Conservation (phyloP, 352 stramenopile genomes). For the Phytophthora foliorum region DNA sequence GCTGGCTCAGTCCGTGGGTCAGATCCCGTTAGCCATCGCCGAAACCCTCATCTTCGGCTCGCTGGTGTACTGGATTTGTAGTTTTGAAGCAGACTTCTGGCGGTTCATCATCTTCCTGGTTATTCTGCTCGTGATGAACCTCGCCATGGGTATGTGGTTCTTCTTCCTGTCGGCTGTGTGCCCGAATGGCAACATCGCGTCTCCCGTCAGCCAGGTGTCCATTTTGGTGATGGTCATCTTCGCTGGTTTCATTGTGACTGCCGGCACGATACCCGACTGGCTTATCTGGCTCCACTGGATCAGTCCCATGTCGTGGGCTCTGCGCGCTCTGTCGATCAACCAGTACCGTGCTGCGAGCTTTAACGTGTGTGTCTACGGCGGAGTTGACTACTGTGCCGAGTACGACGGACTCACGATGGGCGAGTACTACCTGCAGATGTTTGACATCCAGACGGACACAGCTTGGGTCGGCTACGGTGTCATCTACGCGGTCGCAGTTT, state of each 20-base stretch:
- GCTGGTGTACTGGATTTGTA: slow-evolving; percentile 55
- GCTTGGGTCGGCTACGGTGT: slow-evolving; percentile 34
- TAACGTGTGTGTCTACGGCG: slow-evolving; percentile 41
- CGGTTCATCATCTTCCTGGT: slow-evolving; percentile 31
- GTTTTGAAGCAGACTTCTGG: slow-evolving; percentile 34
- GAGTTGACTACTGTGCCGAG: slow-evolving; percentile 32
- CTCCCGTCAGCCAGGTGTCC: slow-evolving; percentile 47
- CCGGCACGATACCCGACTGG: slow-evolving; percentile 40
- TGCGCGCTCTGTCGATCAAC: slow-evolving; percentile 33
- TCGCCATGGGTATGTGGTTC: slow-evolving; percentile 44
- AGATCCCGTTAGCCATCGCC: slow-evolving; percentile 37
- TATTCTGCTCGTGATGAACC: slow-evolving; percentile 39
- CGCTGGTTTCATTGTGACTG: slow-evolving; percentile 57
- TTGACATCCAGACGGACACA: slow-evolving; percentile 28
- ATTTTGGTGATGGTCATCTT: slow-evolving; percentile 62
- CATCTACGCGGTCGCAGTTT: slow-evolving; percentile 23
- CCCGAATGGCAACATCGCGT: slow-evolving; percentile 47
- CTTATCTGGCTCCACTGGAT: slow-evolving; percentile 43
- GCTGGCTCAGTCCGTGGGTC: slow-evolving; percentile 24
- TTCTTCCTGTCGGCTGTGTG: slow-evolving; percentile 35
- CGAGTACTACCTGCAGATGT: slow-evolving; percentile 43
- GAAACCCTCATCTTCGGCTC: slow-evolving; percentile 67
- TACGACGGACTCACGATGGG: slow-evolving; percentile 47
- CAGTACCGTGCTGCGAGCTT: slow-evolving; percentile 35
- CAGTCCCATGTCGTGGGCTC: slow-evolving; percentile 45